Evolutionary conservation across 768 basidiomycete genomes (phyloP).

Genomic region (Tylopilus rubrobrunneus): DNA sequence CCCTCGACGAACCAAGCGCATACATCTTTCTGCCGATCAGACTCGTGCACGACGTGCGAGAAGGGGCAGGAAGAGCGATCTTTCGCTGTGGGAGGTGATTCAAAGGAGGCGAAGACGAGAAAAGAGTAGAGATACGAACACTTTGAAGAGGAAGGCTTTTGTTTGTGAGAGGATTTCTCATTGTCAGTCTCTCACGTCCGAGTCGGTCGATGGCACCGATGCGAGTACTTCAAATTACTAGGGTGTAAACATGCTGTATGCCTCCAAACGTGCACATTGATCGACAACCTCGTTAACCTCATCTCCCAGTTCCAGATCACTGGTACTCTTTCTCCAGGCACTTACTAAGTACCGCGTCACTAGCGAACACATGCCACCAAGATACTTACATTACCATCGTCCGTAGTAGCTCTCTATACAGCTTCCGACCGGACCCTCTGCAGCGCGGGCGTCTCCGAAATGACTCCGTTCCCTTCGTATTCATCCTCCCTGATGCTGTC

Average conservation of each 20-base stretch:
- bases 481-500: slow-evolving; percentile 26
- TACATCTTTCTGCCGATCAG: slow-evolving; percentile 74
- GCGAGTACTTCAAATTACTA: too few relatives aligned
- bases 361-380: too few relatives aligned
- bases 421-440: slow-evolving; percentile 25
- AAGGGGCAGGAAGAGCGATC: slow-evolving; percentile 93
- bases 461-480: slow-evolving; percentile 22
- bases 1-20: slow-evolving; percentile 94
- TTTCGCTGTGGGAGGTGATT: slow-evolving; percentile 63
- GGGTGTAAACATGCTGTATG: too few relatives aligned
- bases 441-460: slow-evolving; percentile 21
- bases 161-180: slow-evolving; percentile 14
- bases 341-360: too few relatives aligned
- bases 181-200: too few relatives aligned
- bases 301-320: too few relatives aligned
- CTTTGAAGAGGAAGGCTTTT: slow-evolving; percentile 32
- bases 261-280: too few relatives aligned
- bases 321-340: too few relatives aligned
- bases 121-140: slow-evolving; percentile 19
- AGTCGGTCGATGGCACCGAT: too few relatives aligned
- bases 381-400: too few relatives aligned
- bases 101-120: too few relatives aligned
- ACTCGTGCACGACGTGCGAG: slow-evolving; percentile 72
- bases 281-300: too few relatives aligned
- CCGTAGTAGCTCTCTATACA: not conserved